These are phyloP conservation scores for Aspergillus puulaauensis DNA, from an alignment of 2,329 filamentous ascomycete species.

Conservation along the genomic window DNA sequence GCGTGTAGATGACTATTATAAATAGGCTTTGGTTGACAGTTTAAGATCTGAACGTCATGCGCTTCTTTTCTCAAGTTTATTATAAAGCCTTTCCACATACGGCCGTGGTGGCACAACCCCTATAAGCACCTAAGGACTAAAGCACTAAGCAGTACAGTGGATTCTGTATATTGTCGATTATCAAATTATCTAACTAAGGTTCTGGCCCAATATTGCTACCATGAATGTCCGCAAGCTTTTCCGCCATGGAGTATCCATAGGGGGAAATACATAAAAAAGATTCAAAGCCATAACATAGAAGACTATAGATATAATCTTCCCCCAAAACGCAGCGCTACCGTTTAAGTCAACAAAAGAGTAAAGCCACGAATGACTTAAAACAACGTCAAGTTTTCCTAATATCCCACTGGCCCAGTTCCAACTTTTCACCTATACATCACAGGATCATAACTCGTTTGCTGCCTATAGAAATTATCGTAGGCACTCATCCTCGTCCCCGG, in stretches of 20 bases:
- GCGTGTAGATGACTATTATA: no score
- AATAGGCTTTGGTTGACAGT: no score
- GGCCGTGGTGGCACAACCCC: no score
- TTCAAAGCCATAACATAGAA: neutral
- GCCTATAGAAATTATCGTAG: constrained; percentile 24
- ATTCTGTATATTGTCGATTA: neutral
- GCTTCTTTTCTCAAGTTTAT: no score
- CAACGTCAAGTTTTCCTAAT: neutral
- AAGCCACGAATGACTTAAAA: neutral
- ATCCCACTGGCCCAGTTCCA: neutral
- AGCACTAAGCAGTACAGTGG: neutral
- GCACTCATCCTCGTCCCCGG: constrained; percentile 22
- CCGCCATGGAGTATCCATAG: no score
- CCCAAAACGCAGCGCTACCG: constrained; percentile 7
- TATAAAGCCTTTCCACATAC: no score
- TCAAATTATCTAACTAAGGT: neutral
- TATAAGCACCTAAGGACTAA: no score
- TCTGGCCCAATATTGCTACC: neutral
- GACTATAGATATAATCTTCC: neutral
- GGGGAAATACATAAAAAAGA: no score
- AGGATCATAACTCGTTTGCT: constrained; percentile 38
- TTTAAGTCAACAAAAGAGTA: constrained; percentile 7
- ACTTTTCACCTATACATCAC: constrained; percentile 29
- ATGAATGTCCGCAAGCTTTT: neutral
- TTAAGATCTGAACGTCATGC: no score